These are phyloP conservation scores for Perilla frutescens DNA, from an alignment of 257 asterid genomes.

Conservation along the genomic window DNA sequence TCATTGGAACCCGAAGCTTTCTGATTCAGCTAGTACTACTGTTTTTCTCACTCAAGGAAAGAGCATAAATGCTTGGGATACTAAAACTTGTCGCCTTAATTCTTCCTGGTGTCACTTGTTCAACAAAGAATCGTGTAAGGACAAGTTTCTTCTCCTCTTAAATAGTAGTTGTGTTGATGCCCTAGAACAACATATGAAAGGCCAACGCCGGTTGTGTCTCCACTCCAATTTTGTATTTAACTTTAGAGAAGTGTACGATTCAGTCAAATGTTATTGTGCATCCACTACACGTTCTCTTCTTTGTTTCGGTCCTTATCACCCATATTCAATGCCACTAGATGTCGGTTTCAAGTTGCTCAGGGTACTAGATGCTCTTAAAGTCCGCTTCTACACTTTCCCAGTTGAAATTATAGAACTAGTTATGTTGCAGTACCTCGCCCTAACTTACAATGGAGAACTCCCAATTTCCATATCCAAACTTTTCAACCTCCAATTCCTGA, in stretches of 20 bases:
- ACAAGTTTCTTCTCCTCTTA: conserved; percentile 14
- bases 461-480: conserved; percentile 12
- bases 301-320: conserved; percentile 5
- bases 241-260: too few relatives aligned
- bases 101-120: neutral
- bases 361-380: conserved; percentile 7
- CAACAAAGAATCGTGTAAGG: neutral
- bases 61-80: too few relatives aligned
- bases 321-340: conserved; percentile 3
- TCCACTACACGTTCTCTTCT: too few relatives aligned
- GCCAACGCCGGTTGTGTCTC: too few relatives aligned
- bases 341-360: neutral
- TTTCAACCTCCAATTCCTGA: neutral
- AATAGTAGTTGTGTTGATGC: neutral
- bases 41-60: too few relatives aligned
- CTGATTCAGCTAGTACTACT: too few relatives aligned
- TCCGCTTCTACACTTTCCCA: conserved; percentile 26
- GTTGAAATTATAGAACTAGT: neutral
- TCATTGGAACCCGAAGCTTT: too few relatives aligned
- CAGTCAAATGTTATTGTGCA: too few relatives aligned
- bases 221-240: too few relatives aligned
- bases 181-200: too few relatives aligned
- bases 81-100: conserved; percentile 18
- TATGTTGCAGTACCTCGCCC: neutral
- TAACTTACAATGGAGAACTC: neutral